These are phyloP conservation scores for Vitis labrusca DNA, from an alignment of 164 flowering plant genomes.

Conservation along the genomic window DNA sequence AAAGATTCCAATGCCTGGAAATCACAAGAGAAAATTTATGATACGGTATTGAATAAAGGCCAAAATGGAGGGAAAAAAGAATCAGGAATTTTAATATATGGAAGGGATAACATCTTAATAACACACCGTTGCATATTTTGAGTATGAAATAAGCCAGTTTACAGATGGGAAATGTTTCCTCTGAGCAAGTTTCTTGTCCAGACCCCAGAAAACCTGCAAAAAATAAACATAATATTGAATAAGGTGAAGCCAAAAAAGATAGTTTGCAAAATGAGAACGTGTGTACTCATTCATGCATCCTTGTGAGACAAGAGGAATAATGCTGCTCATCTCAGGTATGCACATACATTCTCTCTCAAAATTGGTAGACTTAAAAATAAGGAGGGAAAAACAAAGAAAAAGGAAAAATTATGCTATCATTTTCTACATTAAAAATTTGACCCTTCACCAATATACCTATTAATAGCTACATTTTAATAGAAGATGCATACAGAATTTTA, in stretches of 20 bases:
- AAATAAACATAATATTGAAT: not conserved
- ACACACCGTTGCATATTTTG: slow-evolving; percentile 85
- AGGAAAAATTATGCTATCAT: too few species aligned
- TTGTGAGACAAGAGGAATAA: not conserved
- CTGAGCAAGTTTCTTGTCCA: slow-evolving; percentile 99
- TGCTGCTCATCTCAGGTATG: too few species aligned
- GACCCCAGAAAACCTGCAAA: slow-evolving; percentile 98
- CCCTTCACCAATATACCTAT: too few species aligned
- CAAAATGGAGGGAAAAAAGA: not conserved
- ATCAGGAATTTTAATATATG: not conserved
- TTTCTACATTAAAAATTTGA: too few species aligned
- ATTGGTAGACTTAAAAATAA: too few species aligned
- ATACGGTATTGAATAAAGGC: not conserved
- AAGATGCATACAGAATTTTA: not conserved
- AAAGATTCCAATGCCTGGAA: slow-evolving; percentile 88
- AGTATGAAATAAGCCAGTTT: slow-evolving; percentile 98
- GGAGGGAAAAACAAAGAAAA: too few species aligned
- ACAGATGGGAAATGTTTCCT: slow-evolving; percentile 99
- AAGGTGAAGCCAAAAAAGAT: not conserved
- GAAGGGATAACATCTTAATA: slow-evolving; percentile 3
- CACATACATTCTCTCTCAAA: too few species aligned
- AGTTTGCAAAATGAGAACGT: not conserved
- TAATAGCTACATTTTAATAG: not conserved
- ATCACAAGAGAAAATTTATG: slow-evolving; percentile 4
- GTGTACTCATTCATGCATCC: not conserved